Evolutionary conservation across 257 asterid species (phyloP).

Genomic region (Fraxinus quadrangulata): DNA sequence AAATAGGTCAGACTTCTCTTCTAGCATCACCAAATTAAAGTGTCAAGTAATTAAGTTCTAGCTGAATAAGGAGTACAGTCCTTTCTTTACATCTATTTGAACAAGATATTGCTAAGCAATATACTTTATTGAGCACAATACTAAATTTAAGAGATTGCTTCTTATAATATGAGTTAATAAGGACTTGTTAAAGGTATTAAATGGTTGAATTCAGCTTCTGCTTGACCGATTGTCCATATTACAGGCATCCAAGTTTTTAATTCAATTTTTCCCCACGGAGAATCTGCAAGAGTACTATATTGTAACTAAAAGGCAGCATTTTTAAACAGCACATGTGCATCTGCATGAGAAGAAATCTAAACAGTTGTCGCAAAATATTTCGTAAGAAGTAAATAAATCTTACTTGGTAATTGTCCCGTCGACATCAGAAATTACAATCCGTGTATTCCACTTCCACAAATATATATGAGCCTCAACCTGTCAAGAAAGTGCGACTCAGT

Average conservation of each 20-base stretch:
- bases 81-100: neutral
- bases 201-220: neutral
- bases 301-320: neutral
- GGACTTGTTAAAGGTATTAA: neutral
- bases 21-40: neutral
- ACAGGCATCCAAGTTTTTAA: neutral
- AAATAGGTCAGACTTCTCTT: neutral
- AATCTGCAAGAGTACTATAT: neutral
- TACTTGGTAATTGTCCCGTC: slow-evolving; percentile 99
- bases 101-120: neutral
- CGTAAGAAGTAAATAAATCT: slow-evolving; percentile 23
- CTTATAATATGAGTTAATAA: neutral
- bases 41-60: neutral
- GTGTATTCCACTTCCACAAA: slow-evolving; percentile 99
- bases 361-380: neutral
- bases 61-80: neutral
- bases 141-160: neutral
- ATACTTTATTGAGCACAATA: neutral
- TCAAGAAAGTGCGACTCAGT: slow-evolving; percentile 20
- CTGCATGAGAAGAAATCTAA: neutral
- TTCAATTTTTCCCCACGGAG: neutral
- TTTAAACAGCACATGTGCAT: neutral
- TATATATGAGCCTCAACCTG: slow-evolving; percentile 99
- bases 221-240: neutral
- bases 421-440: slow-evolving; percentile 93